phyloP scores from a whole-genome alignment of 164 flowering plant species.

The Saururus chinensis region DNA sequence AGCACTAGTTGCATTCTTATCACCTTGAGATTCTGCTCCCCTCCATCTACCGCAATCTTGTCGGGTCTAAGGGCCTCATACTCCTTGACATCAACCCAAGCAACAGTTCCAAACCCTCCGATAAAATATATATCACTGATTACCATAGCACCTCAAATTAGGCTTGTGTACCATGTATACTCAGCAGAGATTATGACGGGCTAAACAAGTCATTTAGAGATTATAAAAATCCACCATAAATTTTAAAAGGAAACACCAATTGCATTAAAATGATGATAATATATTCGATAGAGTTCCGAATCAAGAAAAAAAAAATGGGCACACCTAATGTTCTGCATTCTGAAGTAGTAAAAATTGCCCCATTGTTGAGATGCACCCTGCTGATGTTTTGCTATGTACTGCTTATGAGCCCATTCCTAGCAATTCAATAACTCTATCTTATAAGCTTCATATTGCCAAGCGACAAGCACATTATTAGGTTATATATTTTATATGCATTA shows the following conservation, averaged over 20 bases:
- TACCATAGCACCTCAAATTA: not conserved
- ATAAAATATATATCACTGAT: slow-evolving; percentile 93
- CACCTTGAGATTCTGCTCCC: slow-evolving; percentile 92
- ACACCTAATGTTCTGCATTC: slow-evolving; percentile 96
- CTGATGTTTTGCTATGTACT: slow-evolving; percentile 85
- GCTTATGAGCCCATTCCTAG: slow-evolving; percentile 98
- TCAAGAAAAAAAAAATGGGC: not conserved
- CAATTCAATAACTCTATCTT: slow-evolving; percentile 1
- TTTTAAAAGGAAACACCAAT: too few species aligned
- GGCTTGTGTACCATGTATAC: not conserved
- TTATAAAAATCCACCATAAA: too few species aligned
- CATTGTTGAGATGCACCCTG: slow-evolving; percentile 98
- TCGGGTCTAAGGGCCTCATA: slow-evolving; percentile 80
- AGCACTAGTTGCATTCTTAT: not conserved
- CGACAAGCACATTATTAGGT: not conserved
- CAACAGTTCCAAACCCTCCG: slow-evolving; percentile 99
- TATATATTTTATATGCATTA: not conserved
- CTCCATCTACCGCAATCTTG: slow-evolving; percentile 92
- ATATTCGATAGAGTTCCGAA: too few species aligned
- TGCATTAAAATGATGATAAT: too few species aligned
- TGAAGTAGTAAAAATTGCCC: slow-evolving; percentile 93
- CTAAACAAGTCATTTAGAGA: not conserved
- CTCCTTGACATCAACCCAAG: slow-evolving; percentile 97
- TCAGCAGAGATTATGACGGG: too few species aligned
- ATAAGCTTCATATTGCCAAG: not conserved